Conservation (phyloP, 495 filamentous ascomycete species). For the Xanthoparmelia taractica region DNA sequence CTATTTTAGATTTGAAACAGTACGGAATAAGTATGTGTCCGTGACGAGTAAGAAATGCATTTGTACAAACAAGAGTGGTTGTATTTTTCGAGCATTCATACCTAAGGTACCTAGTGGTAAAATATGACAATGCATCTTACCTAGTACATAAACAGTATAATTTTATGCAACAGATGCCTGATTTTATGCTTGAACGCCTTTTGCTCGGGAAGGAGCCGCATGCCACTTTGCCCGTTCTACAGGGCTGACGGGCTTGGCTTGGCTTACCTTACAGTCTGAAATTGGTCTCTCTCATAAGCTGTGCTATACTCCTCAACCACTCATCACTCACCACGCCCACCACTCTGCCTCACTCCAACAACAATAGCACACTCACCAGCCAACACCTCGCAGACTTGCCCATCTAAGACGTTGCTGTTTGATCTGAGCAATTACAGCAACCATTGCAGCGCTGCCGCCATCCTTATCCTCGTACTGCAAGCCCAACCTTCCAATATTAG, state of each 20-base stretch:
- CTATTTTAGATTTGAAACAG: neutral
- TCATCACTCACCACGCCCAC: neutral
- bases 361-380: neutral
- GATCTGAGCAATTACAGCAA: neutral
- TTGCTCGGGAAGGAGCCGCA: neutral
- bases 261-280: neutral
- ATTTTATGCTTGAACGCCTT: neutral
- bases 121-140: too few relatives aligned
- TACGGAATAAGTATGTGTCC: too few relatives aligned
- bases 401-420: neutral
- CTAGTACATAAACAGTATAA: neutral
- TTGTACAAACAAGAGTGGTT: too few relatives aligned
- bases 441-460: neutral
- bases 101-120: too few relatives aligned
- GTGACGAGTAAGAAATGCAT: too few relatives aligned
- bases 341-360: neutral
- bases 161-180: neutral
- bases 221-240: neutral
- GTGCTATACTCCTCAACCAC: neutral
- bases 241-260: neutral
- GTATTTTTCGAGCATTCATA: too few relatives aligned
- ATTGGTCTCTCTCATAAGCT: neutral
- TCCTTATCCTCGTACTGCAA: neutral
- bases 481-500: neutral
- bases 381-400: neutral